A percentile compares a stretch with the other conserved stretches of the same genome.
These are phyloP conservation scores for Candida schatavii DNA, from an alignment of 805 yeast species.

Conservation along the genomic window DNA sequence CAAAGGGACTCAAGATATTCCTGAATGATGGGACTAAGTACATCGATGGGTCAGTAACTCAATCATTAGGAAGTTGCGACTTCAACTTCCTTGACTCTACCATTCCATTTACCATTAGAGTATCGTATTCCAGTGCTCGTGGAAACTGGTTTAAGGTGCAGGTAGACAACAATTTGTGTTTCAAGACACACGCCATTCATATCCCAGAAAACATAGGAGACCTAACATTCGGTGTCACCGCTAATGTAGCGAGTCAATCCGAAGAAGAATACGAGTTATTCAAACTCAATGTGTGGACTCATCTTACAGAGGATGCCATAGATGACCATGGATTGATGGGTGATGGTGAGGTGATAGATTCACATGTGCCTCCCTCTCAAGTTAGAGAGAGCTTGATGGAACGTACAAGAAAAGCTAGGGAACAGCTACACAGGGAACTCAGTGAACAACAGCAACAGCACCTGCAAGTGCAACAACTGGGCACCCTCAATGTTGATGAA, in stretches of 20 bases:
- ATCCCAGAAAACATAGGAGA: slow-evolving; percentile 36
- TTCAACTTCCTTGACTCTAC: slow-evolving; percentile 62
- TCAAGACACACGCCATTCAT: slow-evolving; percentile 56
- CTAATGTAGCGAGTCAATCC: slow-evolving; percentile 34
- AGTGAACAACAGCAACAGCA: background rate
- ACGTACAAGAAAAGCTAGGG: slow-evolving; percentile 24
- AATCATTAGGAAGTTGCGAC: slow-evolving; percentile 54
- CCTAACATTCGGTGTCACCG: slow-evolving; percentile 54
- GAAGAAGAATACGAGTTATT: slow-evolving; percentile 64
- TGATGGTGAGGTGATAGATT: slow-evolving; percentile 22
- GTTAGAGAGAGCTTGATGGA: slow-evolving; percentile 38
- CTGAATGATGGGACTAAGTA: slow-evolving; percentile 55
- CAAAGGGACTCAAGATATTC: slow-evolving; percentile 55
- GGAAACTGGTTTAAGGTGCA: slow-evolving; percentile 55
- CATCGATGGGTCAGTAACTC: slow-evolving; percentile 13
- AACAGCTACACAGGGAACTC: slow-evolving; percentile 10
- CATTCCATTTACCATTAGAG: slow-evolving; percentile 67
- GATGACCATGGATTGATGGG: slow-evolving; percentile 54
- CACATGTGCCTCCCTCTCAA: slow-evolving; percentile 14
- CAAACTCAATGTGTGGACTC: slow-evolving; percentile 53
- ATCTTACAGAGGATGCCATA: slow-evolving; percentile 51
- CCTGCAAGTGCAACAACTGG: background rate
- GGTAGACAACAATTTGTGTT: slow-evolving; percentile 67
- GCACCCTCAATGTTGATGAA: background rate
- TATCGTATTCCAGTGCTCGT: slow-evolving; percentile 49